Conservation (phyloP, 2,329 filamentous ascomycete species). For the Huntiella abstrusa region DNA sequence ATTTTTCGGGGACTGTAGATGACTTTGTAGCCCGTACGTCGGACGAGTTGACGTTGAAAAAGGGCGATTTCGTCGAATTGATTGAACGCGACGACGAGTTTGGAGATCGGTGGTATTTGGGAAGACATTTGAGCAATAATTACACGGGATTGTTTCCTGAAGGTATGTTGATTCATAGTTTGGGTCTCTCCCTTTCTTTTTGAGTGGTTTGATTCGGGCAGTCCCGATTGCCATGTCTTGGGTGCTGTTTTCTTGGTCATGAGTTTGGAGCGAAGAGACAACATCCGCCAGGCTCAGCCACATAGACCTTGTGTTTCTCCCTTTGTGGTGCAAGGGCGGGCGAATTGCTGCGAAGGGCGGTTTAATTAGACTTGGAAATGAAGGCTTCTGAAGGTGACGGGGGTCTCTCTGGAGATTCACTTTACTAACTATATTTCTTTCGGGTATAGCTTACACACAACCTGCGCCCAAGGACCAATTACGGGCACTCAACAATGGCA, state of each 20-base stretch:
- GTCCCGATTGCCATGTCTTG: too few species aligned
- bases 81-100: constrained; percentile 79
- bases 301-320: too few species aligned
- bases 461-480: constrained; percentile 29
- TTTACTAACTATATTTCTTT: background rate
- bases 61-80: constrained; percentile 68
- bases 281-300: too few species aligned
- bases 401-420: too few species aligned
- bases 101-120: constrained; percentile 72
- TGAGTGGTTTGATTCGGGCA: background rate
- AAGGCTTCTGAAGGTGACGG: background rate
- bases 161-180: constrained; percentile 31
- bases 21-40: constrained; percentile 82
- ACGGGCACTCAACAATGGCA: constrained; percentile 10
- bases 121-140: constrained; percentile 51
- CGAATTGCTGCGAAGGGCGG: background rate
- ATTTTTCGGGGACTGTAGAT: constrained; percentile 31
- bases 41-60: constrained; percentile 76
- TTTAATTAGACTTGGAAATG: background rate
- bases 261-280: too few species aligned
- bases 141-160: constrained; percentile 68
- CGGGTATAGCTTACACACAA: constrained; percentile 39
- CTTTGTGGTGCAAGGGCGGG: too few species aligned
- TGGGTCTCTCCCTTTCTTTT: constrained; percentile 6
- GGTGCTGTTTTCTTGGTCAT: too few species aligned